Conservation (phyloP, 116 monocot species). For the Posidonia oceanica region DNA sequence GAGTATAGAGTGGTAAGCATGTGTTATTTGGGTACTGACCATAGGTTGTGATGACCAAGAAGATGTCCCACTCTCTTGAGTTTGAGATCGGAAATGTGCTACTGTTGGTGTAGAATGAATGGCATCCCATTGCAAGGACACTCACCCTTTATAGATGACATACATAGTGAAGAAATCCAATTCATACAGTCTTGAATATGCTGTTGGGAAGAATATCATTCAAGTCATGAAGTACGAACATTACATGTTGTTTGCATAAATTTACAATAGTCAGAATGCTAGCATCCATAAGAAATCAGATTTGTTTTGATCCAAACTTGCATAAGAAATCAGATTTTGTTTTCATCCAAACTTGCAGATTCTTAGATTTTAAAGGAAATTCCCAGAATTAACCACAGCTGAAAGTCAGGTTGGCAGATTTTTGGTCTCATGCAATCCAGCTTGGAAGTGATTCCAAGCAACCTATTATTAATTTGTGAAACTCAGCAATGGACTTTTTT, state of each 20-base stretch:
- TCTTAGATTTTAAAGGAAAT: not conserved
- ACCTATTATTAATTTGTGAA: not conserved
- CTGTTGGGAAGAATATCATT: slow-evolving; percentile 1
- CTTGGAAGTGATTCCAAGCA: not conserved
- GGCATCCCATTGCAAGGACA: slow-evolving; percentile 32
- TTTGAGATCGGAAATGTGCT: slow-evolving; percentile 17
- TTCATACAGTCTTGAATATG: slow-evolving; percentile 55
- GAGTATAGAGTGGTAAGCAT: too few species aligned
- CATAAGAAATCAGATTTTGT: too few species aligned
- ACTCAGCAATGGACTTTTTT: not conserved
- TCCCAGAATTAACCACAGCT: not conserved
- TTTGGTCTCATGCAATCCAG: not conserved
- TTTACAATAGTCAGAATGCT: not conserved
- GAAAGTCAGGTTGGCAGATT: not conserved
- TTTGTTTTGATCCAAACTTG: too few species aligned
- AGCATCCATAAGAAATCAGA: too few species aligned
- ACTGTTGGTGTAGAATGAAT: slow-evolving; percentile 22
- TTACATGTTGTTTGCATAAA: not conserved
- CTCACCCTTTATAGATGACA: slow-evolving; percentile 26
- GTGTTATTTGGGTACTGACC: not conserved
- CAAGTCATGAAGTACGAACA: too few species aligned
- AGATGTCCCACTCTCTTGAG: slow-evolving; percentile 12
- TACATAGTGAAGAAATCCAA: slow-evolving; percentile 38
- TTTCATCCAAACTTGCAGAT: not conserved
- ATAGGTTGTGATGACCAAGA: slow-evolving; percentile 18